Conservation (phyloP, 78 protist genomes). For the Diacronema lutheri region DNA sequence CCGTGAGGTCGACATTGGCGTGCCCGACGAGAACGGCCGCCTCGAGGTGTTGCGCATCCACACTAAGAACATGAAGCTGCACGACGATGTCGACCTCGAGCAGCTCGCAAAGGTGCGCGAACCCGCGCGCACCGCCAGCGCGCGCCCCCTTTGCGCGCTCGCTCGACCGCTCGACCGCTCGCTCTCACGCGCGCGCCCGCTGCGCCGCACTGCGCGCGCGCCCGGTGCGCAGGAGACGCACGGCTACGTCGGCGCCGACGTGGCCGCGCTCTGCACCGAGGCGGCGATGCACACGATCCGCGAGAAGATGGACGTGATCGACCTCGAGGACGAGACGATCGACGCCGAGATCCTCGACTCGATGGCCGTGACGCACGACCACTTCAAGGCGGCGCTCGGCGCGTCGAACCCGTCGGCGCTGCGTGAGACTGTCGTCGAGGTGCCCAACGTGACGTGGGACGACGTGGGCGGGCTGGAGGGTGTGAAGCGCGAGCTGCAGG, state of each 20-base stretch:
- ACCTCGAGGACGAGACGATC: slow-evolving; percentile 97
- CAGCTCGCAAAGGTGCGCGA: slow-evolving; percentile 15
- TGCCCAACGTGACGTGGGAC: slow-evolving; percentile 99
- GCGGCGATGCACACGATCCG: slow-evolving; percentile 99
- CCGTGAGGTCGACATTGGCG: slow-evolving; percentile 99
- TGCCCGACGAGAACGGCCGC: slow-evolving; percentile 97
- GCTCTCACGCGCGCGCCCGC: no score
- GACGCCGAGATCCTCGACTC: slow-evolving; percentile 96
- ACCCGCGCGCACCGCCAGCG: no score
- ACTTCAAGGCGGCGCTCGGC: slow-evolving; percentile 87
- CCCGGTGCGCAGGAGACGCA: slow-evolving; percentile 96
- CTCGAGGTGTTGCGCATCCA: slow-evolving; percentile 96
- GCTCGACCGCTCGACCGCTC: not conserved
- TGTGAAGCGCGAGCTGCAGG: slow-evolving; percentile 87
- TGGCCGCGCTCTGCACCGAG: slow-evolving; percentile 98
- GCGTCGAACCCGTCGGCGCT: slow-evolving; percentile 97
- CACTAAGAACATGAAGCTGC: slow-evolving; percentile 99
- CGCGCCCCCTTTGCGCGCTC: not conserved
- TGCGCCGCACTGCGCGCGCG: slow-evolving; percentile 37
- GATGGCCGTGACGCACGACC: slow-evolving; percentile 94
- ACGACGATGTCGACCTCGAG: slow-evolving; percentile 97
- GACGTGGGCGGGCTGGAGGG: slow-evolving; percentile 99
- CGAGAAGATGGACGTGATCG: slow-evolving; percentile 99
- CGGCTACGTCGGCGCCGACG: slow-evolving; percentile 99
- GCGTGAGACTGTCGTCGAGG: slow-evolving; percentile 98